Conservation (phyloP, 2,329 filamentous ascomycete genomes). For the Paracoccidioides brasiliensis region DNA sequence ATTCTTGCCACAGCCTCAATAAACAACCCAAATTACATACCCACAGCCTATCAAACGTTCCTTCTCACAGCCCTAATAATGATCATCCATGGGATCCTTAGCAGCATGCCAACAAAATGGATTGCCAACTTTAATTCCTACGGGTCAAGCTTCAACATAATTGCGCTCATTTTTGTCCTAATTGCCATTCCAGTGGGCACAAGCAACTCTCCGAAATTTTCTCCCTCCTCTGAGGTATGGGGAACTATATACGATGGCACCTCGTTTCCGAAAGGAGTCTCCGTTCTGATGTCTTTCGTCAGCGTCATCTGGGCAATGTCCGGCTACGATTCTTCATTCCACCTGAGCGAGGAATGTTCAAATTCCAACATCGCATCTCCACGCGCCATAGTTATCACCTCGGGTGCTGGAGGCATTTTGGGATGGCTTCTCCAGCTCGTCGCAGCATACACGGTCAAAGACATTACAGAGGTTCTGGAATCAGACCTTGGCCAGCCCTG, state of each 20-base stretch:
- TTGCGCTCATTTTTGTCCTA: slow-evolving; percentile 51
- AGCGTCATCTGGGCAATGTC: slow-evolving; percentile 58
- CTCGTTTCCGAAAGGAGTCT: slow-evolving; percentile 53
- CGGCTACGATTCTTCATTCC: slow-evolving; percentile 57
- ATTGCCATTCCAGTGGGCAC: slow-evolving; percentile 54
- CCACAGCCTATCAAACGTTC: slow-evolving; percentile 53
- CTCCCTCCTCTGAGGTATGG: slow-evolving; percentile 48
- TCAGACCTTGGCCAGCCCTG: slow-evolving; percentile 56
- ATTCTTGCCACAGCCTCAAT: slow-evolving; percentile 59
- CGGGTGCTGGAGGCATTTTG: slow-evolving; percentile 50
- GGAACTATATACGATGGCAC: slow-evolving; percentile 53
- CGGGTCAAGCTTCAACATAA: slow-evolving; percentile 58
- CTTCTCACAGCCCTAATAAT: slow-evolving; percentile 55
- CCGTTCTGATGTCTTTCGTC: slow-evolving; percentile 59
- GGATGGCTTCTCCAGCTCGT: slow-evolving; percentile 65
- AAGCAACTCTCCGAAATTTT: slow-evolving; percentile 46
- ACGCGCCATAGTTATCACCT: slow-evolving; percentile 58
- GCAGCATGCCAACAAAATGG: slow-evolving; percentile 57
- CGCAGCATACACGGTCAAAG: slow-evolving; percentile 57
- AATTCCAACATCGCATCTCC: slow-evolving; percentile 59
- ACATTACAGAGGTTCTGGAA: slow-evolving; percentile 45
- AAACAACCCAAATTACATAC: slow-evolving; percentile 50
- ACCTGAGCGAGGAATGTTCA: slow-evolving; percentile 62
- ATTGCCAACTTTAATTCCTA: slow-evolving; percentile 57
- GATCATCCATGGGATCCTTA: slow-evolving; percentile 54